phyloP scores from a whole-genome alignment of 495 filamentous ascomycete genomes.

The Neurospora pannonica region DNA sequence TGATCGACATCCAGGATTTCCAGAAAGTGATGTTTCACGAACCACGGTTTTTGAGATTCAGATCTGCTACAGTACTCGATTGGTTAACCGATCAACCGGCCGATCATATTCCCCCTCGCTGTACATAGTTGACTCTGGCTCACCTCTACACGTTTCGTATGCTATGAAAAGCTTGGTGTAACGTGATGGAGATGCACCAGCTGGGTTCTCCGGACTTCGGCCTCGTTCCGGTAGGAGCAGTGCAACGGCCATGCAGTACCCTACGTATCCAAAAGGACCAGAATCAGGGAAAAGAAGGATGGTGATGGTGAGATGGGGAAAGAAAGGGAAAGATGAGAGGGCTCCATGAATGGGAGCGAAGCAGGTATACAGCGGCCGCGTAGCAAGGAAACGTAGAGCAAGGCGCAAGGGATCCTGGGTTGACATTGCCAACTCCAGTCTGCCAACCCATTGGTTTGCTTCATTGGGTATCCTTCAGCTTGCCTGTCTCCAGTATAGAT shows the following conservation, averaged over 20 bases:
- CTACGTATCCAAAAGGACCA: background rate
- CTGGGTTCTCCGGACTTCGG: background rate
- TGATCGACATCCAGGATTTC: background rate
- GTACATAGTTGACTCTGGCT: background rate
- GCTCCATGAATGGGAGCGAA: background rate
- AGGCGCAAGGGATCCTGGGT: background rate
- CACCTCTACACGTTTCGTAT: background rate
- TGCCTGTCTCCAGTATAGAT: background rate
- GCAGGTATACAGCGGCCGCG: background rate
- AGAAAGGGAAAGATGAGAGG: background rate
- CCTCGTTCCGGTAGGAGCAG: background rate
- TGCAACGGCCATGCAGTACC: background rate
- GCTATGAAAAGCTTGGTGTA: background rate
- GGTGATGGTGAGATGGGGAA: background rate
- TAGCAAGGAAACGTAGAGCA: background rate
- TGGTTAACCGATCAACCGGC: background rate
- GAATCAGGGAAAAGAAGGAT: background rate
- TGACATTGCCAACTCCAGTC: background rate
- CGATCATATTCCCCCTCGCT: background rate
- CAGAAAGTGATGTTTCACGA: background rate
- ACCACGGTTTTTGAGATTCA: background rate
- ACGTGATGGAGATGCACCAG: background rate
- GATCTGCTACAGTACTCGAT: background rate
- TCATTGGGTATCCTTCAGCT: background rate
- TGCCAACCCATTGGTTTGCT: background rate